Conservation (phyloP, 176 grass and related monocot genomes). For the Echinochloa phyllopogon region DNA sequence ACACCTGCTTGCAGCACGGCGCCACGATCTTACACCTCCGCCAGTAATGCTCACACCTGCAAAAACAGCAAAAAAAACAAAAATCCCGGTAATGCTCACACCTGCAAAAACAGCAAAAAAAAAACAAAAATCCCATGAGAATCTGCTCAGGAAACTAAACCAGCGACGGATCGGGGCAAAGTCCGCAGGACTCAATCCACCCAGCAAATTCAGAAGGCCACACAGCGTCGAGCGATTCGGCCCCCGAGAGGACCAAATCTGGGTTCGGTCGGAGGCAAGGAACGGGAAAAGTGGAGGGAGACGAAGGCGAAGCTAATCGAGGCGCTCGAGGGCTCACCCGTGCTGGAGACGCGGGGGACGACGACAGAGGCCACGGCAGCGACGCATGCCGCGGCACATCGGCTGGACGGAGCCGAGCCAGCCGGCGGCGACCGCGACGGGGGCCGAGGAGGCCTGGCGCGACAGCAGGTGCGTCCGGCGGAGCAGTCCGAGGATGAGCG, state of each 20-base stretch:
- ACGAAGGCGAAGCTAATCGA: neutral
- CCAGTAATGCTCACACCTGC: too few relatives aligned
- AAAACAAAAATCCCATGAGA: neutral
- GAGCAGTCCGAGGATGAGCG: slow-evolving; percentile 82
- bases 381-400: slow-evolving; percentile 83
- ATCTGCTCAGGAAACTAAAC: neutral
- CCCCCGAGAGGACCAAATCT: slow-evolving; percentile 22
- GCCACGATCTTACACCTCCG: slow-evolving; percentile 93
- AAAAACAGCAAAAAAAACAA: too few relatives aligned
- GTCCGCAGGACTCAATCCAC: neutral
- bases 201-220: neutral
- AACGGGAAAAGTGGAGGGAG: too few relatives aligned
- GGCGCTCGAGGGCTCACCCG: slow-evolving; percentile 39
- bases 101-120: slow-evolving; percentile 43
- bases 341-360: too few relatives aligned
- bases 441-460: slow-evolving; percentile 65
- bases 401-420: slow-evolving; percentile 84
- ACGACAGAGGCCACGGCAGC: slow-evolving; percentile 93
- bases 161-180: neutral
- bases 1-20: slow-evolving; percentile 83
- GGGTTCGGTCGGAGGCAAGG: slow-evolving; percentile 2
- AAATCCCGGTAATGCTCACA: slow-evolving; percentile 81
- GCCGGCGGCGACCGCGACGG: slow-evolving; percentile 58
- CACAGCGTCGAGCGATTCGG: neutral
- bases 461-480: slow-evolving; percentile 86